Base-by-base conservation (phyloP, 352 stramenopile genomes). In the Stramenopiles sp. region DNA sequence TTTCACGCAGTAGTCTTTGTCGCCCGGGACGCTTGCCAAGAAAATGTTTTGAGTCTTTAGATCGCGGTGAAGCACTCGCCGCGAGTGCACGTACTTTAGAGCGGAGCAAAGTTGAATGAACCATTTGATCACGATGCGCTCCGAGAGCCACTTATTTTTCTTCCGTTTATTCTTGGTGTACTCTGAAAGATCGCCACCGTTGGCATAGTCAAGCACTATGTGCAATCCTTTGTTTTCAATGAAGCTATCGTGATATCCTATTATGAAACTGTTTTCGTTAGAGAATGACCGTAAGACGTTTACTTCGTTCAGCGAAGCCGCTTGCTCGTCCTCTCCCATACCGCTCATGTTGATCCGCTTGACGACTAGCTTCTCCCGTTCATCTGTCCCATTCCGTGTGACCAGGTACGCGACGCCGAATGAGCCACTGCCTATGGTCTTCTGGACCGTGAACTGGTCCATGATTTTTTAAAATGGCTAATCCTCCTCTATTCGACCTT, bases 31-130 rank as follows among this genome's bases (percentile, higher is more conserved):
- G 68, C 86, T 83, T 30, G 87, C 91, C 1, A 93, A 79, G 53
- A 93, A 93, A 31, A 93, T 84, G 71, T 93, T 93, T 74, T 90
- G 85, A 33, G 87, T 86, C 79, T 93, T 93, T 0, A 93, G 74
- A 63, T 93, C 87, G 34, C 87, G 86, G 53, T 93, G 87, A 31
- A 93, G 76, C 73, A 93, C 86, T 74, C 91, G 91, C 79, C 91
- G 91, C 68, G 84, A 85, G 77, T 93, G 87, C 32, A 93, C 92
- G 78, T 93, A 92, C 3, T 85, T 84, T 25, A 92, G 85, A 1
- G 86, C 86, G 25, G 91, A 78, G 75, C 91, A 84, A 0, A 92
- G 80, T 74, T 92, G 87, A 25, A 86, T 85, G 69, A 92, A 92
- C 86, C 86, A 92, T 34, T 80, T 88, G 84, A 91, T 89, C 78